These are phyloP conservation scores for Linaria vulgaris DNA, from an alignment of 257 asterid genomes.

Conservation along the genomic window DNA sequence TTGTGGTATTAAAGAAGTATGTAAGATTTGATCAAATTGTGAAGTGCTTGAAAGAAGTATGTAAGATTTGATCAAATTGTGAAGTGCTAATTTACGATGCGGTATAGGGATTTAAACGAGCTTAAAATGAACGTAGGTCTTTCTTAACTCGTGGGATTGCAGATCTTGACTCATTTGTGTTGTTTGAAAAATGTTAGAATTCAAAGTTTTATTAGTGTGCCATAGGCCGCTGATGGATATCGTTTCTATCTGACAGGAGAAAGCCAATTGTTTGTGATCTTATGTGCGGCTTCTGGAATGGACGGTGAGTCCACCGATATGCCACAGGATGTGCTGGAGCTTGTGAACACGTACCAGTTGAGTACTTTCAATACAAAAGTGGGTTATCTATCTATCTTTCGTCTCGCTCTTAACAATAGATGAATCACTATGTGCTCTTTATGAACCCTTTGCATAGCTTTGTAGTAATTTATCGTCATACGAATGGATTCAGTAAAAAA, in stretches of 20 bases:
- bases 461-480: neutral
- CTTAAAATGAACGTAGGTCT: neutral
- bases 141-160: neutral
- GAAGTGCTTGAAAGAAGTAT: too few relatives aligned
- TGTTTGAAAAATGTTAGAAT: too few relatives aligned
- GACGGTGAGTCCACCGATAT: constrained; percentile 37
- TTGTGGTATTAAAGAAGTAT: too few relatives aligned
- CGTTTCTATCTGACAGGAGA: constrained; percentile 48
- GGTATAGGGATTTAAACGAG: too few relatives aligned
- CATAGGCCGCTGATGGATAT: neutral
- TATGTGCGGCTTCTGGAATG: constrained; percentile 52
- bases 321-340: constrained; percentile 58
- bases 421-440: neutral
- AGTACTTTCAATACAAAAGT: constrained; percentile 83
- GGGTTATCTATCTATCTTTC: constrained; percentile 52
- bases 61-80: too few relatives aligned
- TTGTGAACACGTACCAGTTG: constrained; percentile 78
- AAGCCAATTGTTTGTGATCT: constrained; percentile 54
- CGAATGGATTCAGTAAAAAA: too few relatives aligned
- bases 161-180: too few relatives aligned
- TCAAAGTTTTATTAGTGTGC: too few relatives aligned
- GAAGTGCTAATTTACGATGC: too few relatives aligned
- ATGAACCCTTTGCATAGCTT: neutral
- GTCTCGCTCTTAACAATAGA: constrained; percentile 11
- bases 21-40: too few relatives aligned